These are phyloP conservation scores for Ligustrum vulgare DNA, from an alignment of 257 asterid species.

Conservation along the genomic window DNA sequence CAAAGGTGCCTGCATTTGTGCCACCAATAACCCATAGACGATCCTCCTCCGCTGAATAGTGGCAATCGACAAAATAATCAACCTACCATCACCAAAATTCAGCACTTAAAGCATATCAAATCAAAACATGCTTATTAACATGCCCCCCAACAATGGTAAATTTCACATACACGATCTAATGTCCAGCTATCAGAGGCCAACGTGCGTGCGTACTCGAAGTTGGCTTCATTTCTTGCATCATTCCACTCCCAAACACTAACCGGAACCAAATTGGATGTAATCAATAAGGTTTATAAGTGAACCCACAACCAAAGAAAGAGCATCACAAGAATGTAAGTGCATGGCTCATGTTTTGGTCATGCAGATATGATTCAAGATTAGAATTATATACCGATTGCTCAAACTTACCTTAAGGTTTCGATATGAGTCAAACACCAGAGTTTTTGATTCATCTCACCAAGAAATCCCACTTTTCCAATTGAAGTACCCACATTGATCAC, in stretches of 20 bases:
- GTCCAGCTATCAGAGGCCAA: slow-evolving; percentile 86
- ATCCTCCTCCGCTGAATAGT: slow-evolving; percentile 73
- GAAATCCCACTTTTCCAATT: slow-evolving; percentile 83
- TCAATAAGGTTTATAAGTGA: not conserved
- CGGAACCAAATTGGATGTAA: slow-evolving; percentile 10
- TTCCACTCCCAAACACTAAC: slow-evolving; percentile 92
- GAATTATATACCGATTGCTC: not conserved
- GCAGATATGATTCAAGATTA: slow-evolving; percentile 7
- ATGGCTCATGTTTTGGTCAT: not conserved
- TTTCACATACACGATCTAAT: slow-evolving; percentile 48
- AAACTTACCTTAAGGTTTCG: slow-evolving; percentile 76
- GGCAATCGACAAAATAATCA: slow-evolving; percentile 85
- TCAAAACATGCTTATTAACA: not conserved
- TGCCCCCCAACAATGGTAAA: not conserved
- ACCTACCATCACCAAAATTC: slow-evolving; percentile 45
- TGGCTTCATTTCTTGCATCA: slow-evolving; percentile 51
- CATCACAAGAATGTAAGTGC: not conserved
- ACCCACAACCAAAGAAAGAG: slow-evolving; percentile 4
- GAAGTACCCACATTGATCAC: slow-evolving; percentile 91
- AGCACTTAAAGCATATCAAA: not conserved
- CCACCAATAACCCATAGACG: slow-evolving; percentile 81
- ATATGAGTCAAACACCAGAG: slow-evolving; percentile 93
- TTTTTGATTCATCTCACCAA: slow-evolving; percentile 59
- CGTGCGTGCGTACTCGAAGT: slow-evolving; percentile 76
- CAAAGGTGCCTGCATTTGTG: slow-evolving; percentile 69